Conservation (phyloP, 2,329 filamentous ascomycete genomes). For the Epichloe sp. region DNA sequence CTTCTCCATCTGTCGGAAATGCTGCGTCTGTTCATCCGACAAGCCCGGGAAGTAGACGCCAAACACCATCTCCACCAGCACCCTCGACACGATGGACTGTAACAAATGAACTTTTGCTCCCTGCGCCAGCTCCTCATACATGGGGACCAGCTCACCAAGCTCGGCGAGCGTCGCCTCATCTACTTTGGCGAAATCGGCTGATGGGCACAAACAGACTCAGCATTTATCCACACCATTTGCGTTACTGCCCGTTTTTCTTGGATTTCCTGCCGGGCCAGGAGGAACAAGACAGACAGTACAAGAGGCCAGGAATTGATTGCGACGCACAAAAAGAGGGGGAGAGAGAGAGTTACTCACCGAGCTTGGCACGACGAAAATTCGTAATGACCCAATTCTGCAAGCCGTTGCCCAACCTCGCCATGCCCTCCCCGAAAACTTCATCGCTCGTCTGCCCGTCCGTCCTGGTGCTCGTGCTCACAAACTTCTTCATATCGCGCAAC, state of each 20-base stretch:
- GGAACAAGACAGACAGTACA: not conserved
- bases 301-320: not conserved
- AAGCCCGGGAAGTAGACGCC: conserved; percentile 51
- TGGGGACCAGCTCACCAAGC: conserved; percentile 38
- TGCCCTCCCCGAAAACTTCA: conserved; percentile 51
- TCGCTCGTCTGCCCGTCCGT: conserved; percentile 50
- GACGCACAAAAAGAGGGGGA: not conserved
- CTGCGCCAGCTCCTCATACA: conserved; percentile 40
- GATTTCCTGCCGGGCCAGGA: not conserved
- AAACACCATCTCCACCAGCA: conserved; percentile 50
- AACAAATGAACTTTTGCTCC: conserved; percentile 48
- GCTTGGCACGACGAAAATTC: conserved; percentile 50
- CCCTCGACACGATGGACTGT: conserved; percentile 46
- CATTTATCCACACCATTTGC: not conserved
- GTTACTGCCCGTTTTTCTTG: not conserved
- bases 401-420: conserved; percentile 50
- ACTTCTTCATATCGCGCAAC: conserved; percentile 56
- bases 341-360: conserved; percentile 27
- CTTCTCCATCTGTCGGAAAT: conserved; percentile 36
- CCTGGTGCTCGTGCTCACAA: conserved; percentile 54
- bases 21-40: conserved; percentile 36
- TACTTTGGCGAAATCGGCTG: conserved; percentile 30
- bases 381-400: conserved; percentile 64
- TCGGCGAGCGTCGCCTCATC: conserved; percentile 28
- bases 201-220: not conserved